Evolutionary conservation across 2,329 filamentous ascomycete species (phyloP), one percentile per base, ranked within the genome.

Genomic region (Chalaropsis ovoidea): DNA sequence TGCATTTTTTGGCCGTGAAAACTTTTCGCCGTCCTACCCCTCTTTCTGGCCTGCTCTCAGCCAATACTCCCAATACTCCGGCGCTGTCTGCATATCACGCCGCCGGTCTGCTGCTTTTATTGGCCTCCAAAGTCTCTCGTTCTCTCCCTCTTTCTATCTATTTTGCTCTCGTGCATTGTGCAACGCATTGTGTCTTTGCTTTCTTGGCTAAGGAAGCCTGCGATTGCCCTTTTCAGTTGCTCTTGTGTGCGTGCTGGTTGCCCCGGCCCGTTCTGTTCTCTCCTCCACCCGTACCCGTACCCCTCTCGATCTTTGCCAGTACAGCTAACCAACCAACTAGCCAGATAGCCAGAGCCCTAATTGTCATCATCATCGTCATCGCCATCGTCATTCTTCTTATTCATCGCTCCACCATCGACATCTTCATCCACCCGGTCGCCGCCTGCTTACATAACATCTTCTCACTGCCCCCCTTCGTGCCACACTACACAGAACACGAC

Each of bases 351-450:
- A 56, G 22, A 56, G 22, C 49, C 49, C 4, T n/a, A 2, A 6
- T 31, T 19, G 45, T 7, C 22, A 56, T 31, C 49, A 4, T n/a
- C 31, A 6, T 31, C 22, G 45, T 7, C 22, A 56, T 31, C 49
- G 49, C 17, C 49, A 56, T 56, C 49, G 24, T 31, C 49, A 56
- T 56, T 56, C 49, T 56, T 56, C 49, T 27, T 24, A 56, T 56
- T 27, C 22, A 56, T 4, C 24, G 49, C 22, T 54, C 8, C 49
- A 31, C 31, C 49, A 54, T 31, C 24, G 22, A 27, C 24, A 56
- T 56, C 22, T 56, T 56, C 49, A 13, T 56, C 45, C 45, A 49
- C 11, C 7, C 22, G 8, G 22, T 17, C 45, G 22, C 22, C n/a
- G 8, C n/a, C 45, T 19, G 22, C 17, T 49, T 49, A 49, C 17